Base-by-base conservation (phyloP, 768 basidiomycete genomes). In the Glaciozyma martinii region DNA sequence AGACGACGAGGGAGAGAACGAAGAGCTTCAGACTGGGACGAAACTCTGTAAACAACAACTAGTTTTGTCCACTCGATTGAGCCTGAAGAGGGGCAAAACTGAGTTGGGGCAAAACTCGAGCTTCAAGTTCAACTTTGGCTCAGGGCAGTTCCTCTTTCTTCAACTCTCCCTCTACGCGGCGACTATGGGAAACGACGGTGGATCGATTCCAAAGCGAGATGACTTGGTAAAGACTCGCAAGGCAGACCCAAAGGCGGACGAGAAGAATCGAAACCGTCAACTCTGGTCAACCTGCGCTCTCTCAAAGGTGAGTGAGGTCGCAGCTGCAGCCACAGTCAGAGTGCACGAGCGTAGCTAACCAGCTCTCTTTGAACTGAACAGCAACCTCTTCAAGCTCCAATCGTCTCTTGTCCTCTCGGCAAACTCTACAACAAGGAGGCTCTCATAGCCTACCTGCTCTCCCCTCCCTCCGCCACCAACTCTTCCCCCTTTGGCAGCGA, bases 351-450 rank as follows among this genome's bases (percentile, higher is more conserved):
- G 33, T 21, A 8, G 8, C 23, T 5, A 29, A 7, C 21, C 33
- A 23, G 10, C 6, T 1, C 40, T n/a, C 4, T 6, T 53, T 30
- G 53, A 19, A 18, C 13, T n/a, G 42, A 32, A 18, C 73, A 93
- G 90, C 82, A 83, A 60, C 86, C 85, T n/a, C 80, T 98, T 2
- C 85, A 86, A 72, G 85, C 89, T 64, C 95, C 95, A 0, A 80
- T 97, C 8, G 95, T 97, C 0, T 86, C 92, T 0, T 94, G 91
- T 77, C 85, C 85, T 1, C 81, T 97, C 0, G 95, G 95, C 16
- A 94, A 93, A 76, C 79, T 99, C 1, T 98, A 97, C 76, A 99
- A 97, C 78, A 95, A 94, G 74, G 94, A 94, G 71, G 84, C 93
- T 1, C 80, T 99, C 32, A 82, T 99, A 47, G 90, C 95, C 76